Base-by-base conservation (phyloP, 345 rosid genomes). In the Theobroma cacao region DNA sequence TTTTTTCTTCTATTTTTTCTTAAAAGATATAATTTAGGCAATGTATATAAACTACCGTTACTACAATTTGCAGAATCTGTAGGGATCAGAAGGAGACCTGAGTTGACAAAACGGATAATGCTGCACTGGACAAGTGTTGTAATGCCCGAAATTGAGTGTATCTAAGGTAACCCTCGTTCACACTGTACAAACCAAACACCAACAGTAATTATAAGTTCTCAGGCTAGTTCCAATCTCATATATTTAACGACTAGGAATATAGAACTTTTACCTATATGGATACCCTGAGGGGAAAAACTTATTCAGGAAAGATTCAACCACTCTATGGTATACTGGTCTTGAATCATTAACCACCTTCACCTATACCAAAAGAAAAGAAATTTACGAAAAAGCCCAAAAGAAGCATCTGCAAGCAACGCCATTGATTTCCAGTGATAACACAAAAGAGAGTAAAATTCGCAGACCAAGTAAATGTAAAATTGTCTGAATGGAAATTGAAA, bases 271-370 rank as follows among this genome's bases (percentile, higher is more conserved):
- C 98, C 98, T 96, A 81, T 91, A 91, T 10, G 97, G 98, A 85
- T 96, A 96, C 15, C 99, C 98, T 0, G 98, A 91, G 30, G 98
- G 99, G 33, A 92, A 96, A 70, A 96, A 96, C 73, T 92, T 91
- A 82, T 86, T 91, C 75, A 86, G 86, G 74, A 96, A 96, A 45
- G 98, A 90, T 76, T 92, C 93, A 65, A 80, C 93, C 75, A 90
- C 70, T 77, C 83, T 91, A 73, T 83, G 88, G 73, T 84, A 77
- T 34, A 85, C 82, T 2, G 91, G 92, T 60, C 99, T 89, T 24
- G 91, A 81, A 79, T 96, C 98, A 81, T 91, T 87, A 47, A 96
- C 87, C 63, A 91, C 71, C 81, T 85, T 91, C 88, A 90, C 82
- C 98, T 96, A 41, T 38, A 52, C 6, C 20, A 59, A 26, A 48